These are phyloP conservation scores for Baorangia bicolor DNA, from an alignment of 768 basidiomycete genomes.

Conservation along the genomic window DNA sequence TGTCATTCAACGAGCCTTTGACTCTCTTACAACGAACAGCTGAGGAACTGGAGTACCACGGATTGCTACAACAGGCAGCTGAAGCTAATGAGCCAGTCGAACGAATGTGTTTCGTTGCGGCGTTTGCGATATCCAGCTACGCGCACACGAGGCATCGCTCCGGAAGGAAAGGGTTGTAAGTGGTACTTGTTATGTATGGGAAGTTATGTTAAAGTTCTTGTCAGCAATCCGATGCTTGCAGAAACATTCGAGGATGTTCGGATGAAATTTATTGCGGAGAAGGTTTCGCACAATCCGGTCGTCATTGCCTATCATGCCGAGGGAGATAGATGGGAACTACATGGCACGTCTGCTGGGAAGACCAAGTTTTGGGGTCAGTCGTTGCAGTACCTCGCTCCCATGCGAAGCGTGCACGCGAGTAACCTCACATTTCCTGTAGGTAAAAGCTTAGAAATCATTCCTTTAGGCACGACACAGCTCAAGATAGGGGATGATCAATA, in stretches of 20 bases:
- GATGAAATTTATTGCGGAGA: slow-evolving; percentile 83
- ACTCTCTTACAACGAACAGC: slow-evolving; percentile 79
- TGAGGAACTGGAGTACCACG: slow-evolving; percentile 80
- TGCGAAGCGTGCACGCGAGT: slow-evolving; percentile 14
- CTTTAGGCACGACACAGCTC: slow-evolving; percentile 68
- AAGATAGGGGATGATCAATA: slow-evolving; percentile 66
- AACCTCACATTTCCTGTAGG: slow-evolving; percentile 43
- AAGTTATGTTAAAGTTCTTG: slow-evolving; percentile 6
- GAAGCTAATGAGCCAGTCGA: slow-evolving; percentile 56
- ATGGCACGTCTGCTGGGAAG: slow-evolving; percentile 75
- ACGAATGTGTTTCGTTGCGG: slow-evolving; percentile 74
- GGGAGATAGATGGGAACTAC: slow-evolving; percentile 73
- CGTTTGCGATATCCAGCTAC: slow-evolving; percentile 83
- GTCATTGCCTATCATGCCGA: slow-evolving; percentile 85
- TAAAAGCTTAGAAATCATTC: slow-evolving; percentile 88
- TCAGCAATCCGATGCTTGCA: slow-evolving; percentile 84
- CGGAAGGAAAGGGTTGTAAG: slow-evolving; percentile 86
- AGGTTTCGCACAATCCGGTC: slow-evolving; percentile 82
- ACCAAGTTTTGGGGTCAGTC: slow-evolving; percentile 88
- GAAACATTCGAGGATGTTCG: slow-evolving; percentile 86
- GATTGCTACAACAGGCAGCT: slow-evolving; percentile 66
- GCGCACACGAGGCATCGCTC: slow-evolving; percentile 78
- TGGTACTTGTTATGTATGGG: slow-evolving; percentile 17
- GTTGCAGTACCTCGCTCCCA: slow-evolving; percentile 3
- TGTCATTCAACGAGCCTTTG: slow-evolving; percentile 87